phyloP scores from a whole-genome alignment of 768 basidiomycete species.

The Macrolepiota fuliginosa region DNA sequence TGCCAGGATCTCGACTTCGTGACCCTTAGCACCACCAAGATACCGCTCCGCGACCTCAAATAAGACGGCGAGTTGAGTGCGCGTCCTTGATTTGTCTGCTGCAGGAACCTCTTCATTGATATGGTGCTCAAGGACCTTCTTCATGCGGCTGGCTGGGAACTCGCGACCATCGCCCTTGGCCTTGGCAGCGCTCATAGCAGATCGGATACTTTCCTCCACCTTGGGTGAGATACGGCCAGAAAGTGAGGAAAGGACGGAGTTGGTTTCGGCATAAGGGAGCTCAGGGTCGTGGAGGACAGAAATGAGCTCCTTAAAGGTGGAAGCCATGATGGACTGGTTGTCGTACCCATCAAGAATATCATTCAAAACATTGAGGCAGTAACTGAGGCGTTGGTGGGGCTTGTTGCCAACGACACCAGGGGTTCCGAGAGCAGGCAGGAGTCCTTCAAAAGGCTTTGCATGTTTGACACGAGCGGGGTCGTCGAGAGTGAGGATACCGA shows the following conservation, averaged over 20 bases:
- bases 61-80: constrained; percentile 65
- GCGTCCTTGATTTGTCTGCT: constrained; percentile 80
- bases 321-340: constrained; percentile 87
- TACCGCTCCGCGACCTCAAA: constrained; percentile 79
- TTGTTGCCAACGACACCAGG: constrained; percentile 87
- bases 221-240: constrained; percentile 92
- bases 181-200: constrained; percentile 73
- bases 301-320: constrained; percentile 85
- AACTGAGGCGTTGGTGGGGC: constrained; percentile 80
- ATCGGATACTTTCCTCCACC: constrained; percentile 83
- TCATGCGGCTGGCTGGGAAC: constrained; percentile 87
- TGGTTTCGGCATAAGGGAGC: constrained; percentile 85
- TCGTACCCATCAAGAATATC: constrained; percentile 97
- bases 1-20: constrained; percentile 80
- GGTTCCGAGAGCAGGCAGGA: constrained; percentile 82
- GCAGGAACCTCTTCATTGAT: constrained; percentile 76
- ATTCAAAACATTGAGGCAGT: constrained; percentile 71
- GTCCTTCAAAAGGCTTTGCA: constrained; percentile 96
- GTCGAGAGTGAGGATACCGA: constrained; percentile 95
- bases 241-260: constrained; percentile 79
- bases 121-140: constrained; percentile 84
- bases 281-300: constrained; percentile 79
- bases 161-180: constrained; percentile 72
- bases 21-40: constrained; percentile 77
- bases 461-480: constrained; percentile 96